A percentile compares a stretch with the other conserved stretches of the same genome.
Evolutionary conservation across 2,329 filamentous ascomycete genomes (phyloP).

Genomic region (Xylariaceae sp.): DNA sequence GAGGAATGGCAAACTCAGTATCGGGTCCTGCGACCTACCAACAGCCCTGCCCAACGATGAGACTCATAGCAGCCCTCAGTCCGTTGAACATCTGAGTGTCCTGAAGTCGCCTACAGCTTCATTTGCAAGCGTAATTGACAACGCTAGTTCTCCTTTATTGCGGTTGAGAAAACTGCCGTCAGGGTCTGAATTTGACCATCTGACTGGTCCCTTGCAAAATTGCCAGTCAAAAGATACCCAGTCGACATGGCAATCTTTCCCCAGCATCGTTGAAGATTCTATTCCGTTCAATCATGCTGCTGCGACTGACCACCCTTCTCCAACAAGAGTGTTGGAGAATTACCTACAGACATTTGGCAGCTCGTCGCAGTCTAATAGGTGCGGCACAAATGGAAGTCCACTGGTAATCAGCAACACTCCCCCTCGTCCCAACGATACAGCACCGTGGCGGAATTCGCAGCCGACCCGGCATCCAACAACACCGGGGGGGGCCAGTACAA

Average conservation of each 20-base stretch:
- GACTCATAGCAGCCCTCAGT: too few species aligned
- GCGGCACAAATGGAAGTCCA: conserved; percentile 6
- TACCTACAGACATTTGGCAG: conserved; percentile 37
- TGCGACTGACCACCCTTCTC: conserved; percentile 37
- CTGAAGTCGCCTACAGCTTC: conserved; percentile 34
- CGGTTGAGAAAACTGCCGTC: conserved; percentile 1
- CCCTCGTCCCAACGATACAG: not conserved
- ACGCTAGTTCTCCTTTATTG: conserved; percentile 31
- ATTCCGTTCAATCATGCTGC: conserved; percentile 36
- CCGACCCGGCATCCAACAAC: conserved; percentile 1
- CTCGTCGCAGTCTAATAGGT: conserved; percentile 13
- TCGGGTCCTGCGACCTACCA: too few species aligned
- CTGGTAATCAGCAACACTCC: conserved; percentile 7
- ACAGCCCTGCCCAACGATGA: too few species aligned
- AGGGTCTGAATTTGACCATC: not conserved
- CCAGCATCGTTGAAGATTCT: conserved; percentile 53
- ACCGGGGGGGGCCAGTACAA: conserved; percentile 1
- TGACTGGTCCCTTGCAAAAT: too few species aligned
- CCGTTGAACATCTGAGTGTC: conserved; percentile 3
- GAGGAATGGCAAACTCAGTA: too few species aligned
- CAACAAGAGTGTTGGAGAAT: conserved; percentile 45
- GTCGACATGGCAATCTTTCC: conserved; percentile 38
- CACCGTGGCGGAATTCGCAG: not conserved
- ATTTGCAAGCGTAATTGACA: conserved; percentile 42
- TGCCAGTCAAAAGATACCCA: too few species aligned